These are phyloP conservation scores for Neurospora sp. DNA, from an alignment of 495 filamentous ascomycete species.

Conservation along the genomic window DNA sequence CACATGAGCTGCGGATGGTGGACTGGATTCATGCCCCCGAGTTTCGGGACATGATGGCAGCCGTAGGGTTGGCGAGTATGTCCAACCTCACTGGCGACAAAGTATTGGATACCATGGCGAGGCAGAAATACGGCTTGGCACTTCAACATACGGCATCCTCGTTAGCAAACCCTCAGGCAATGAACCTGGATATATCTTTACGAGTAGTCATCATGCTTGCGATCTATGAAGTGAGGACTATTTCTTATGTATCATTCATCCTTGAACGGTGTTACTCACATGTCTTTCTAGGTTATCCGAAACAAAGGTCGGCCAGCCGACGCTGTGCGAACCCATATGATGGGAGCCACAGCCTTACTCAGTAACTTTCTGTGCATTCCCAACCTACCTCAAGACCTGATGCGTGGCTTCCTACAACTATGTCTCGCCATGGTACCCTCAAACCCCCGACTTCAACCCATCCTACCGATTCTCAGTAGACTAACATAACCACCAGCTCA, in stretches of 20 bases:
- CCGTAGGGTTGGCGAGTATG: constrained; percentile 34
- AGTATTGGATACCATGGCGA: constrained; percentile 26
- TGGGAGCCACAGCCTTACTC: constrained; percentile 34
- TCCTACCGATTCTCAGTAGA: constrained; percentile 3
- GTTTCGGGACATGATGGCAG: constrained; percentile 34
- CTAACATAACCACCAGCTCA: constrained; percentile 18
- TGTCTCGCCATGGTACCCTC: constrained; percentile 34
- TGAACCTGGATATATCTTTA: constrained; percentile 21
- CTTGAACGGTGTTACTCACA: background rate
- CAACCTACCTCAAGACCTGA: constrained; percentile 16
- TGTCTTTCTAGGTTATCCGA: constrained; percentile 9
- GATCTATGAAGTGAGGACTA: constrained; percentile 32
- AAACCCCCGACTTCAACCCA: constrained; percentile 10
- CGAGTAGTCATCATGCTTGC: constrained; percentile 34
- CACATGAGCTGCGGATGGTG: constrained; percentile 17
- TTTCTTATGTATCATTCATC: background rate
- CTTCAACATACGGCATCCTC: constrained; percentile 27
- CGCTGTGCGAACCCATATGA: constrained; percentile 33
- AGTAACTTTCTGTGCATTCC: constrained; percentile 22
- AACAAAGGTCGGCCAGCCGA: constrained; percentile 14
- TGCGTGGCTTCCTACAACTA: constrained; percentile 30
- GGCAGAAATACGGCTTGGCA: constrained; percentile 33
- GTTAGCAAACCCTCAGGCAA: constrained; percentile 15
- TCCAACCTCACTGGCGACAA: constrained; percentile 36
- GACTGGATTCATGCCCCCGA: constrained; percentile 18